Percentiles rank a stretch among this genome's conserved stretches.
Conservation (phyloP, 768 basidiomycete genomes). For the Lentinula guzmanii region DNA sequence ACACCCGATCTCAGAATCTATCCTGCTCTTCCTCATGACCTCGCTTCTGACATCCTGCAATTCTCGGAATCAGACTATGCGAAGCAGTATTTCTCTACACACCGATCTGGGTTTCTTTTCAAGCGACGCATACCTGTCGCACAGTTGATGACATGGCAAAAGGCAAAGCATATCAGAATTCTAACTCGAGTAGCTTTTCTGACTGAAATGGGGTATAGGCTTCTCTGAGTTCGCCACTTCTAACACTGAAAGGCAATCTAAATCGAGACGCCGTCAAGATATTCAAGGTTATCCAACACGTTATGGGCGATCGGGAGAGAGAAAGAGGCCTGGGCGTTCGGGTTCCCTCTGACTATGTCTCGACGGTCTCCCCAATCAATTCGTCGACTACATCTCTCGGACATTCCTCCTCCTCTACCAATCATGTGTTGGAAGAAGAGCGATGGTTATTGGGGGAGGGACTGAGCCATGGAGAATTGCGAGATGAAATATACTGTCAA, state of each 20-base stretch:
- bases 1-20: slow-evolving; percentile 46
- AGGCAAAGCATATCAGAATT: slow-evolving; percentile 31
- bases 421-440: slow-evolving; percentile 71
- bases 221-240: slow-evolving; percentile 67
- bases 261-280: slow-evolving; percentile 75
- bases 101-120: slow-evolving; percentile 86
- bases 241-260: slow-evolving; percentile 59
- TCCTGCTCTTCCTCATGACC: slow-evolving; percentile 72
- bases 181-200: slow-evolving; percentile 4
- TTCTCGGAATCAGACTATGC: slow-evolving; percentile 87
- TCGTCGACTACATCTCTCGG: slow-evolving; percentile 40
- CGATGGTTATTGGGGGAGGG: slow-evolving; percentile 82
- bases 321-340: slow-evolving; percentile 54
- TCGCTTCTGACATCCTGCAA: slow-evolving; percentile 80
- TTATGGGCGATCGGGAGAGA: slow-evolving; percentile 90
- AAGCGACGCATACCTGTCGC: slow-evolving; percentile 74
- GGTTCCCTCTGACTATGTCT: slow-evolving; percentile 36
- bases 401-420: slow-evolving; percentile 16
- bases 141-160: slow-evolving; percentile 92
- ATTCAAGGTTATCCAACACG: slow-evolving; percentile 86
- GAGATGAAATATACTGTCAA: slow-evolving; percentile 94
- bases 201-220: slow-evolving; percentile 25
- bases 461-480: slow-evolving; percentile 71
- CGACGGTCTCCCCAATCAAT: slow-evolving; percentile 38
- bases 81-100: slow-evolving; percentile 82